Base-by-base conservation (phyloP, 2,329 filamentous ascomycete genomes). In the Periconia sp. region DNA sequence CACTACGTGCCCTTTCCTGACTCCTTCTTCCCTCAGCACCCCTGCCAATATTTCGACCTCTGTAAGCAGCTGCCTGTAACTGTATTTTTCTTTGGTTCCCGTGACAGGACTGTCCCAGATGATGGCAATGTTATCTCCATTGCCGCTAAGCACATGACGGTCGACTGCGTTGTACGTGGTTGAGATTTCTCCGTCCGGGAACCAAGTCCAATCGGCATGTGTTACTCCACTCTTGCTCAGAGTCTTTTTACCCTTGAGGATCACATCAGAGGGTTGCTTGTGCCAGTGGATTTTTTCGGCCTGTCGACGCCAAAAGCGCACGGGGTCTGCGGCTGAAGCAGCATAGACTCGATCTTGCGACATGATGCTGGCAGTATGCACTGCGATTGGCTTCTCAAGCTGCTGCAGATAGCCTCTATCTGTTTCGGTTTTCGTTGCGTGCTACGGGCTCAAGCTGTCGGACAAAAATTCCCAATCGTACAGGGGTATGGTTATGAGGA, bases 151-250 rank as follows among this genome's bases (percentile, higher is more conserved):
- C n/a, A 97, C 91, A 74, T 97, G 92, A 14, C 92, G 82, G 74
- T 96, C 92, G 14, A 97, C 79, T 70, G 91, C 95, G 72, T 97
- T 97, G 79, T 91, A 96, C 62, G 89, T 91, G 0, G 91, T 96
- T 40, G 89, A 94, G 62, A 97, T 90, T 76, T 94, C 86, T 57
- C 92, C 93, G 58, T 86, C 90, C 0, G 90, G 85, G 63, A 96
- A 97, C 93, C 93, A 97, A 58, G 85, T 84, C 92, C 92, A 97
- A 68, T 89, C 86, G 41, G 85, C 81, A 69, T 96, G 87, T 15
- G 79, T 77, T n/a, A 79, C 75, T 52, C 86, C 86, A 59, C 76
- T 82, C 49, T 79, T 74, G 49, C 79, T 74, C 3, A 94, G 78
- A 8, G 78, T 84, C 74, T 90, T 92, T 45, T 81, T 84, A 18